These are phyloP conservation scores for Biancaea sappan DNA, from an alignment of 306 rosid species.

Conservation along the genomic window DNA sequence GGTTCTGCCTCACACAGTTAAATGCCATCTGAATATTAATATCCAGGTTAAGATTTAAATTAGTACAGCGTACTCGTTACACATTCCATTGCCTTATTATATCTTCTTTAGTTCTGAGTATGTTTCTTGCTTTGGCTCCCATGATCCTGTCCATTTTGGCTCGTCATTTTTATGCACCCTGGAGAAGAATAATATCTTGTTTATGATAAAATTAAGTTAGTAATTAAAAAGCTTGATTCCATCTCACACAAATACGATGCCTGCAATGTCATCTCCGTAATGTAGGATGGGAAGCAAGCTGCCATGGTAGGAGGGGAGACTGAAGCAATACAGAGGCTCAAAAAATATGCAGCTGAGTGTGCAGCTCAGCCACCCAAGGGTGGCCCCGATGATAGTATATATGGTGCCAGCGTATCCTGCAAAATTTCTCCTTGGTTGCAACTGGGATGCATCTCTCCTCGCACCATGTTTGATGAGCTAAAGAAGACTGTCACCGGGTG, in stretches of 20 bases:
- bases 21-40: background rate
- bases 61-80: background rate
- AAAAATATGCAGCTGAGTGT: conserved; percentile 78
- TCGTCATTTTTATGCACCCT: background rate
- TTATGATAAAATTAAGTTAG: background rate
- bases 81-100: background rate
- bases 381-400: conserved; percentile 66
- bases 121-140: background rate
- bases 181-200: background rate
- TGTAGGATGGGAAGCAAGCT: conserved; percentile 71
- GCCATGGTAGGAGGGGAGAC: conserved; percentile 90
- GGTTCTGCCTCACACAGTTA: background rate
- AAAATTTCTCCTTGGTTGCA: conserved; percentile 96
- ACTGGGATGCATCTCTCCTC: conserved; percentile 94
- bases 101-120: background rate
- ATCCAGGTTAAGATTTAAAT: background rate
- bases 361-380: conserved; percentile 74
- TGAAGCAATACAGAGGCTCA: conserved; percentile 82
- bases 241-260: conserved; percentile 41
- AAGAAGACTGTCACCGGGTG: conserved; percentile 79
- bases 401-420: conserved; percentile 92
- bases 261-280: conserved; percentile 32
- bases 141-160: background rate
- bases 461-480: conserved; percentile 76
- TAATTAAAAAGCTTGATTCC: background rate